These are phyloP conservation scores for Penicillium mononematosum DNA, from an alignment of 495 filamentous ascomycete genomes.

Conservation along the genomic window DNA sequence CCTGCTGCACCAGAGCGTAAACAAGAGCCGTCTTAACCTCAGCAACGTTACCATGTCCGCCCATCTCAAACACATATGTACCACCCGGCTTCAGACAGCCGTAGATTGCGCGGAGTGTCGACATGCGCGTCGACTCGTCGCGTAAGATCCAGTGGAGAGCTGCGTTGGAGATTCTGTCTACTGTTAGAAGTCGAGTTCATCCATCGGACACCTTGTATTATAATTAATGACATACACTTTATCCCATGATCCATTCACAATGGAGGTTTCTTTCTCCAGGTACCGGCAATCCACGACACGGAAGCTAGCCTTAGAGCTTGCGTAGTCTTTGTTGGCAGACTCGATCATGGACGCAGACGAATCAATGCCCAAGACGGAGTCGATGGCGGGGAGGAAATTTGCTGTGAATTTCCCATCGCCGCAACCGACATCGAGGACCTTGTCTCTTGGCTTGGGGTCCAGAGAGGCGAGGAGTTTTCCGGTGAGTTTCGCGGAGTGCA, in stretches of 20 bases:
- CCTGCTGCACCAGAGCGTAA: conserved; percentile 49
- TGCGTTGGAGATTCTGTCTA: conserved; percentile 63
- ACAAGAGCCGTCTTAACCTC: conserved; percentile 63
- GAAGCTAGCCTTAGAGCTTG: conserved; percentile 34
- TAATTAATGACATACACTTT: conserved; percentile 46
- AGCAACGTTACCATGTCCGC: conserved; percentile 66
- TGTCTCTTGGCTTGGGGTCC: conserved; percentile 55
- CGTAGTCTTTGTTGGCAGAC: conserved; percentile 45
- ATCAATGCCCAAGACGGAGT: conserved; percentile 62
- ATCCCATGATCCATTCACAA: conserved; percentile 45
- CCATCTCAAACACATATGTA: conserved; percentile 68
- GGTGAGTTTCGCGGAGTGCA: conserved; percentile 58
- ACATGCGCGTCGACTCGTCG: conserved; percentile 33
- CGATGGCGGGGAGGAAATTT: conserved; percentile 47
- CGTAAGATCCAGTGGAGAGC: conserved; percentile 77
- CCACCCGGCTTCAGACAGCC: conserved; percentile 57
- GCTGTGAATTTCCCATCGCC: conserved; percentile 69
- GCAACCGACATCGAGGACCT: conserved; percentile 72
- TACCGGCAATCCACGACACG: conserved; percentile 48
- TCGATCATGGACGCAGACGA: conserved; percentile 64
- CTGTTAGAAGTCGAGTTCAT: not conserved
- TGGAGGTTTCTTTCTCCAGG: conserved; percentile 29
- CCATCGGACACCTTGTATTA: not conserved
- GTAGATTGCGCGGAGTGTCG: conserved; percentile 45
- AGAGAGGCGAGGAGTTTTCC: conserved; percentile 64